Conservation (phyloP, 805 yeast species). For the Yarrowia porcina region DNA sequence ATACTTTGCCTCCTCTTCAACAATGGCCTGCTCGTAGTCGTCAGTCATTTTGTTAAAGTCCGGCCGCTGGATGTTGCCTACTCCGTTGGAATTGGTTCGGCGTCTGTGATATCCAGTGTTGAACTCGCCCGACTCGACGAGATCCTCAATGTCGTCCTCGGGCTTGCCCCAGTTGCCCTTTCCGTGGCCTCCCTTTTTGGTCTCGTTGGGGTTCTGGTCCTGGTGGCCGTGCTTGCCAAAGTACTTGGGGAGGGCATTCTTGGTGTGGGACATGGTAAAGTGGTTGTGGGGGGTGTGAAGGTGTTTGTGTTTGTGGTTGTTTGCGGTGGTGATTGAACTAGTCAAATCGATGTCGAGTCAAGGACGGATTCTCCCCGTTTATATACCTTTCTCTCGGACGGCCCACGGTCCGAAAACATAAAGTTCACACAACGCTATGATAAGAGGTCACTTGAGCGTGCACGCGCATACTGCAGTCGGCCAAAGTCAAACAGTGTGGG, state of each 20-base stretch:
- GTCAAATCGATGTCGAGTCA: background rate
- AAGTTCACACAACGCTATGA: constrained; percentile 12
- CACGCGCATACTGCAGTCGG: constrained; percentile 18
- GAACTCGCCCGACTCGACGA: constrained; percentile 57
- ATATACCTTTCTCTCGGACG: background rate
- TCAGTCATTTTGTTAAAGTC: constrained; percentile 18
- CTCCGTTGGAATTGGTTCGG: constrained; percentile 37
- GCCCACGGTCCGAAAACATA: background rate
- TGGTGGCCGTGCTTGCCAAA: constrained; percentile 73
- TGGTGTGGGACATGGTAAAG: constrained; percentile 14
- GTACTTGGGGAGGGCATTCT: constrained; percentile 49
- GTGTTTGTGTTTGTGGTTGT: background rate
- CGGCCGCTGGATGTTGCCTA: constrained; percentile 14
- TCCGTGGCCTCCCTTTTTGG: constrained; percentile 84
- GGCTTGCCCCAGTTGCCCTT: constrained; percentile 79
- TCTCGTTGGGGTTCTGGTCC: constrained; percentile 68
- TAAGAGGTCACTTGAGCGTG: constrained; percentile 26
- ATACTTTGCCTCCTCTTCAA: constrained; percentile 19
- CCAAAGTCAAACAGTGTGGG: background rate
- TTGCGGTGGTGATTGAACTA: constrained; percentile 2
- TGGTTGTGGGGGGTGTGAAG: background rate
- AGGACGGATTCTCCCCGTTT: background rate
- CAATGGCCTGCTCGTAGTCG: constrained; percentile 25
- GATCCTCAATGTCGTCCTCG: constrained; percentile 66
- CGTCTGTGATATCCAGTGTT: constrained; percentile 39